phyloP scores from a whole-genome alignment of 2,329 filamentous ascomycete species.

The Arthrinium puccinioides region DNA sequence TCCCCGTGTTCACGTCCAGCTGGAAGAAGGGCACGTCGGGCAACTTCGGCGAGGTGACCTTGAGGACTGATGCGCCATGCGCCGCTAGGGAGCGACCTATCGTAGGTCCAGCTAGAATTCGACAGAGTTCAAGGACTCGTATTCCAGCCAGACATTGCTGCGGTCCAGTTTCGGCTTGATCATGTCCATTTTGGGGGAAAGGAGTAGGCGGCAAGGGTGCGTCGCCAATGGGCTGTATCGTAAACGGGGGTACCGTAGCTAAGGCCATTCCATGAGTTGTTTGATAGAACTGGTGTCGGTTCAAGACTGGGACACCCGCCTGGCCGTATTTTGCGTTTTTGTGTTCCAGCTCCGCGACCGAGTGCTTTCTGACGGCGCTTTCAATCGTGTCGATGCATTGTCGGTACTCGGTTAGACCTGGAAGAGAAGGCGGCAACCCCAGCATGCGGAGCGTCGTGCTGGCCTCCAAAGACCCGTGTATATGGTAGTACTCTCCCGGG shows the following conservation, averaged over 20 bases:
- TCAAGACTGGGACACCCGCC: constrained; percentile 53
- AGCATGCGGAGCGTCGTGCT: constrained; percentile 64
- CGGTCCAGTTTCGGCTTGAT: constrained; percentile 16
- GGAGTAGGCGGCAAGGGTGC: constrained; percentile 37
- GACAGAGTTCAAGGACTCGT: constrained; percentile 67
- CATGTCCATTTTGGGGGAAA: constrained; percentile 24
- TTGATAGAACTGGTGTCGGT: constrained; percentile 49
- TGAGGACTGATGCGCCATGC: constrained; percentile 67
- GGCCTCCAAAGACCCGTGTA: constrained; percentile 68
- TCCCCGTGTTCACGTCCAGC: constrained; percentile 65
- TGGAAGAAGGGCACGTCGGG: constrained; percentile 68
- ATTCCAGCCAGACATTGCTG: constrained; percentile 46
- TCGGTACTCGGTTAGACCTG: constrained; percentile 53
- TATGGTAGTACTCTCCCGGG: constrained; percentile 64
- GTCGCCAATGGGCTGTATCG: constrained; percentile 44
- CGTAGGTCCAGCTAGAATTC: constrained; percentile 69
- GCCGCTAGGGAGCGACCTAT: constrained; percentile 66
- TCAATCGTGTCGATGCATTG: constrained; percentile 55
- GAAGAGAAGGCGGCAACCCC: constrained; percentile 53
- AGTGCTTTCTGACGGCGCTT: constrained; percentile 46
- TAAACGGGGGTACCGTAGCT: constrained; percentile 35
- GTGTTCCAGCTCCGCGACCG: constrained; percentile 46
- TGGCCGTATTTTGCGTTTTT: constrained; percentile 49
- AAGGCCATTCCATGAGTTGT: constrained; percentile 45
- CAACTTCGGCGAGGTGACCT: constrained; percentile 61